Base-by-base conservation (phyloP, 768 basidiomycete genomes). In the Rhodosporidiobolus sp. region DNA sequence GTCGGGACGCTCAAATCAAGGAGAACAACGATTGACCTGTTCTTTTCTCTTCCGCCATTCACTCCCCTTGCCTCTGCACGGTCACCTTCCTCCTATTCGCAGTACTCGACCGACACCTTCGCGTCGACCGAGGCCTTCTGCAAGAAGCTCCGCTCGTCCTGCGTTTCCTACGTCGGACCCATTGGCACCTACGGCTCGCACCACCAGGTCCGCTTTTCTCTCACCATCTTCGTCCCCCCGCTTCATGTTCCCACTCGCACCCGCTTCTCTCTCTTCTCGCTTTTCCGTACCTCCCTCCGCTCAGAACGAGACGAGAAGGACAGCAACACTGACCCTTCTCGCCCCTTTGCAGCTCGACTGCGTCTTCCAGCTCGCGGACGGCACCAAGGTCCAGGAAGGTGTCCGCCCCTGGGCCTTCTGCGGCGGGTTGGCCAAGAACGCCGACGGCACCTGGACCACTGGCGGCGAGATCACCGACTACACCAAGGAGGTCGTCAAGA, bases 381-480 rank as follows among this genome's bases (percentile, higher is more conserved):
- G 65, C n/a, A 34, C 48, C 17, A 3, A 19, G 4, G 19, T n/a
- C 28, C 70, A 72, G 48, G 48, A 60, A 22, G 70, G 65, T 28
- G 55, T 57, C 20, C 53, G 52, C 38, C 49, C 65, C 46, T 59
- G 62, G 45, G 72, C 72, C 14, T 69, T 69, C 59, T 73, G 72
- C 54, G 72, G 72, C 35, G 72, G 72, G 4, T 16, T 65, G 8
- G 45, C 45, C 17, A 73, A 73, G 67, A 61, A 65, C 43, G 5
- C 57, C 9, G 63, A 69, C 38, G 72, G 72, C 20, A 38, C 45
- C 22, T 73, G 72, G 72, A 58, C 63, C 26, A 63, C 48, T 30
- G 54, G 54, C 50, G 17, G 22, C 22, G 45, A n/a, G 24, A 38
- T 65, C 28, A 48, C 54, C 17, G 72, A 73, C 63, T 55, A 69